Base-by-base conservation (phyloP, 2,329 filamentous ascomycete species). In the Penicillium aurantiogriseum region DNA sequence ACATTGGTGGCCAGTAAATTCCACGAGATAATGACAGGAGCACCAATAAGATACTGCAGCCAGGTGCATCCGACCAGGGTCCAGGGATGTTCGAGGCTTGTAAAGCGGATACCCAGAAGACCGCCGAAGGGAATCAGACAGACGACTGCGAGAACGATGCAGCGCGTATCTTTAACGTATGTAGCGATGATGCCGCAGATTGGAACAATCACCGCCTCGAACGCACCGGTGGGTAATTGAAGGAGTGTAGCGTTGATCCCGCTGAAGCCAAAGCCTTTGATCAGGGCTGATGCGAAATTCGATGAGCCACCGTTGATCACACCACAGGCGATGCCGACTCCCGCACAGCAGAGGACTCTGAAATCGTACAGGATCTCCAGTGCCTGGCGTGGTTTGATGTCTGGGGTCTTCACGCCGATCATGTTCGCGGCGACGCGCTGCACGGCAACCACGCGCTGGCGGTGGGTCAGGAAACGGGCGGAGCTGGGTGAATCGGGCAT, bases 61-160 rank as follows among this genome's bases (percentile, higher is more conserved):
- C 81, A 83, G 8, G 79, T 80, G 63, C 80, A 82, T n/a, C 72
- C 81, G 0, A 82, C 79, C 2, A 83, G 74, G 2, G 76, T 77
- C 70, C 80, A 80, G 9, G 77, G 77, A 48, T 82, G 74, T 4
- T 76, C 67, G 3, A 81, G 68, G 21, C 69, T 63, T 17, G 80
- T 82, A 29, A 80, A 76, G 1, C 79, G 72, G 56, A 84, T 81
- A 5, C 81, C 81, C 1, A 83, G 70, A 0, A 83, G 73, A 0
- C 80, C 81, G 1, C 71, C 80, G 11, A 83, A 67, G 6, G 71
- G 70, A 27, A 71, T 67, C 5, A 72, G 52, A 46, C 63, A 66
- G 38, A 72, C 61, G 17, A 64, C 62, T 4, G 67, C 67, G 11
- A 74, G 67, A 35, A 72, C 67, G 25, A 71, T 65, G 47, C 69